These are phyloP conservation scores for Colletotrichum shisoi DNA, from an alignment of 2,329 filamentous ascomycete species.

Conservation along the genomic window DNA sequence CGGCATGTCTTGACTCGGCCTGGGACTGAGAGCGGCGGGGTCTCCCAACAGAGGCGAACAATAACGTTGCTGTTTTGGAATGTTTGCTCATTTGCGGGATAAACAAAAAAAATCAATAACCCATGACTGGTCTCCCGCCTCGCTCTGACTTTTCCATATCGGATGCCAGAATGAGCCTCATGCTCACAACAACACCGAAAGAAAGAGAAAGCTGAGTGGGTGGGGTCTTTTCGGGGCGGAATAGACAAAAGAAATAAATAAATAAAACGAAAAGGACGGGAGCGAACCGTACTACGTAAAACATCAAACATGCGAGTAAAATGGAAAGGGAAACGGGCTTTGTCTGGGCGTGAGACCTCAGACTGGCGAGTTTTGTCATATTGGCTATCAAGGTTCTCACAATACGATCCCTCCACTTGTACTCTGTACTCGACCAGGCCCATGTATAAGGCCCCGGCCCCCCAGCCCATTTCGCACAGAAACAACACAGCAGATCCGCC, in stretches of 20 bases:
- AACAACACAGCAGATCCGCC: constrained; percentile 33
- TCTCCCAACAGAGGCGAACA: constrained; percentile 15
- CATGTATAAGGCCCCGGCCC: constrained; percentile 20
- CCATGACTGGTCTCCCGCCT: background rate
- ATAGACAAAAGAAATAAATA: background rate
- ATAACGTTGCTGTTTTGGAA: constrained; percentile 4
- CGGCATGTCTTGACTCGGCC: constrained; percentile 28
- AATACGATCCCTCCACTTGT: constrained; percentile 4
- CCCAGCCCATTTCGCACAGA: constrained; percentile 19
- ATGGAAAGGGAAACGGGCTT: constrained; percentile 30
- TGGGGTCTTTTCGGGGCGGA: constrained; percentile 21
- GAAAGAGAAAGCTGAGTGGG: background rate
- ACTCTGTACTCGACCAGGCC: constrained; percentile 15
- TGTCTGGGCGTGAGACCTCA: constrained; percentile 33
- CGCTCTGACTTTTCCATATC: background rate
- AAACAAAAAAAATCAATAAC: background rate
- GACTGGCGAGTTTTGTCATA: constrained; percentile 11
- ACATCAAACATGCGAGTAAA: constrained; percentile 16
- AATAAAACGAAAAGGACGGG: background rate
- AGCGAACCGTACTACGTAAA: background rate
- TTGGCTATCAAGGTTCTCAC: constrained; percentile 17
- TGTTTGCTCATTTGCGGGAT: constrained; percentile 4
- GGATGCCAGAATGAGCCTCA: constrained; percentile 18
- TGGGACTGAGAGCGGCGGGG: background rate
- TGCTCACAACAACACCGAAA: background rate